Evolutionary conservation across 768 basidiomycete genomes (phyloP).

Genomic region (Boletus tomentosulus): DNA sequence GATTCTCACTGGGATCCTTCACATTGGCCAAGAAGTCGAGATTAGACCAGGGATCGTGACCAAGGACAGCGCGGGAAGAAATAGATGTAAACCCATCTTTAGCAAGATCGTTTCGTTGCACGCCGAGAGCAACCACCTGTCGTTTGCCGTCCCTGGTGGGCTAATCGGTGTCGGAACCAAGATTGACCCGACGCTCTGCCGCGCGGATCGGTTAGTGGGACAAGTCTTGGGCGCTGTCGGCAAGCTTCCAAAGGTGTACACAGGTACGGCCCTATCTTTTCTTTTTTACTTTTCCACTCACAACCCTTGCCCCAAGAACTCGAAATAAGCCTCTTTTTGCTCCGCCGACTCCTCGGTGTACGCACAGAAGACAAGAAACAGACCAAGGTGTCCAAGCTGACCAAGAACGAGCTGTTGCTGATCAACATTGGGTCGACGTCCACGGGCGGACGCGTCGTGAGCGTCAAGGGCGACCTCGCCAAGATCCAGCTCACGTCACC

Average conservation of each 20-base stretch:
- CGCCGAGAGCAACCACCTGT: slow-evolving; percentile 91
- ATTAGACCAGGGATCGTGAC: slow-evolving; percentile 97
- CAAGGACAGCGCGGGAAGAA: slow-evolving; percentile 86
- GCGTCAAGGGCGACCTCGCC: slow-evolving; percentile 91
- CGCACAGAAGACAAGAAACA: slow-evolving; percentile 99
- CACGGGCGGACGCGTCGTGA: slow-evolving; percentile 91
- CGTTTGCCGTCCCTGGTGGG: slow-evolving; percentile 96
- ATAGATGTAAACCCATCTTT: slow-evolving; percentile 91
- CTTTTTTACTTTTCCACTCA: too few species aligned
- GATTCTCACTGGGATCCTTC: slow-evolving; percentile 88
- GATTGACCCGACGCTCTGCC: slow-evolving; percentile 94
- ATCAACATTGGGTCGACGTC: slow-evolving; percentile 99
- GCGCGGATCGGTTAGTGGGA: slow-evolving; percentile 94
- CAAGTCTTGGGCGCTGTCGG: slow-evolving; percentile 95
- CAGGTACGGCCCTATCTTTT: slow-evolving; percentile 42
- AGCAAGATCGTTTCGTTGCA: slow-evolving; percentile 86
- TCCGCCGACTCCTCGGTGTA: slow-evolving; percentile 94
- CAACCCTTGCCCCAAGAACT: slow-evolving; percentile 43
- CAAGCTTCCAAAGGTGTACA: slow-evolving; percentile 89
- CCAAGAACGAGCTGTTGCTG: slow-evolving; percentile 86
- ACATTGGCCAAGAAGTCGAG: slow-evolving; percentile 90
- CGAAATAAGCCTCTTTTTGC: slow-evolving; percentile 90
- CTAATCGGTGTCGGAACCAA: slow-evolving; percentile 97
- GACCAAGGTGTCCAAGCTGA: slow-evolving; percentile 89
- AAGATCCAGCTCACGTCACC: slow-evolving; percentile 93